A percentile compares a stretch with the other conserved stretches of the same genome.
These are phyloP conservation scores for Garcia nutans DNA, from an alignment of 345 rosid species.

Conservation along the genomic window DNA sequence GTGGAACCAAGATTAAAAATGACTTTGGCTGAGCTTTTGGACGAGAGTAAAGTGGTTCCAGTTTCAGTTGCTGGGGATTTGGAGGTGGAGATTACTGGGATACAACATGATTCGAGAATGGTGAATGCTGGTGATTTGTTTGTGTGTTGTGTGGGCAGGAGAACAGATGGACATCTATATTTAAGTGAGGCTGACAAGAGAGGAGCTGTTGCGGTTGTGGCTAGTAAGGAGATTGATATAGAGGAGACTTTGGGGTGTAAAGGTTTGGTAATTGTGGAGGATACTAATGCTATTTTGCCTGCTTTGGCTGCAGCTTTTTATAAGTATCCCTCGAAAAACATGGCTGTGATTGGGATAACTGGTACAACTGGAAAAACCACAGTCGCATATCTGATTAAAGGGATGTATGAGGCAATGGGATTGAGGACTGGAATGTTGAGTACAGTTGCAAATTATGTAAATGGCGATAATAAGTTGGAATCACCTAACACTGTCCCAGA, in stretches of 20 bases:
- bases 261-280: slow-evolving; percentile 93
- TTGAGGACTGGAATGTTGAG: slow-evolving; percentile 87
- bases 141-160: slow-evolving; percentile 74
- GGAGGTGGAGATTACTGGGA: slow-evolving; percentile 83
- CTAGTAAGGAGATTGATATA: slow-evolving; percentile 87
- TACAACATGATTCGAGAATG: slow-evolving; percentile 81
- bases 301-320: slow-evolving; percentile 84
- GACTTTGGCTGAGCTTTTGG: slow-evolving; percentile 87
- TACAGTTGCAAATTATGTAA: slow-evolving; percentile 64
- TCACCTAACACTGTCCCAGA: slow-evolving; percentile 54
- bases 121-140: slow-evolving; percentile 89
- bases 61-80: slow-evolving; percentile 80
- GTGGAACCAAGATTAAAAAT: slow-evolving; percentile 76
- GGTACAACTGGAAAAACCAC: slow-evolving; percentile 85
- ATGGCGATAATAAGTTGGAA: slow-evolving; percentile 70
- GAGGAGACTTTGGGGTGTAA: slow-evolving; percentile 85
- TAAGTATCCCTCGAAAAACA: slow-evolving; percentile 64
- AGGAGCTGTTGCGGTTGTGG: slow-evolving; percentile 93
- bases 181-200: slow-evolving; percentile 94
- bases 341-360: slow-evolving; percentile 79
- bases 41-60: slow-evolving; percentile 87
- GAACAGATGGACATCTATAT: slow-evolving; percentile 62
- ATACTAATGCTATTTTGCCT: slow-evolving; percentile 71
- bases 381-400: slow-evolving; percentile 67
- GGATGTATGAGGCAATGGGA: slow-evolving; percentile 92